phyloP scores from a whole-genome alignment of 495 filamentous ascomycete species.

The Podospora didyma region DNA sequence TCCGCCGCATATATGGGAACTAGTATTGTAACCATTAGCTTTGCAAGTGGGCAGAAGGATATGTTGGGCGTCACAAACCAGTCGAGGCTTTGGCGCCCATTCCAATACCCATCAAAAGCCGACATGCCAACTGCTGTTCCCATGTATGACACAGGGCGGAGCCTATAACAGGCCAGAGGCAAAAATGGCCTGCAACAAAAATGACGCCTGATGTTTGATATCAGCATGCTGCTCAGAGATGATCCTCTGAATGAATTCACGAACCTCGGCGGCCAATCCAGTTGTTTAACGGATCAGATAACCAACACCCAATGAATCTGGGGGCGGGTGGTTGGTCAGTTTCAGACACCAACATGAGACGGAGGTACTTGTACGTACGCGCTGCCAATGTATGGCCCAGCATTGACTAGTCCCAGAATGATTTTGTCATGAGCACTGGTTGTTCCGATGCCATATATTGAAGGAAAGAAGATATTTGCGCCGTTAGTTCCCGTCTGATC shows the following conservation, averaged over 20 bases:
- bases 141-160: slow-evolving; percentile 62
- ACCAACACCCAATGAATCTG: slow-evolving; percentile 57
- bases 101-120: slow-evolving; percentile 66
- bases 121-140: slow-evolving; percentile 57
- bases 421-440: slow-evolving; percentile 47
- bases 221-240: no score
- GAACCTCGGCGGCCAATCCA: slow-evolving; percentile 57
- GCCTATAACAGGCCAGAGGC: slow-evolving; percentile 57
- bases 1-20: slow-evolving; percentile 78
- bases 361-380: slow-evolving; percentile 14
- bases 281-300: slow-evolving; percentile 68
- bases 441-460: slow-evolving; percentile 37
- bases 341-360: neutral
- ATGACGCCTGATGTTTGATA: slow-evolving; percentile 50
- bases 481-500: slow-evolving; percentile 73
- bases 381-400: slow-evolving; percentile 49
- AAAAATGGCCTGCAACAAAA: slow-evolving; percentile 62
- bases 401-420: slow-evolving; percentile 47
- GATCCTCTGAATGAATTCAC: neutral
- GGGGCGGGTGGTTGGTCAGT: neutral
- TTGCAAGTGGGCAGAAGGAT: neutral
- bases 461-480: slow-evolving; percentile 65
- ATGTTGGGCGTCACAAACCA: neutral
- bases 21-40: slow-evolving; percentile 16
- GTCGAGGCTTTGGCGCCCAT: slow-evolving; percentile 61